Percentiles rank a stretch among this genome's conserved stretches.
phyloP scores from a whole-genome alignment of 352 stramenopile species.

The Blastocystis sp. region DNA sequence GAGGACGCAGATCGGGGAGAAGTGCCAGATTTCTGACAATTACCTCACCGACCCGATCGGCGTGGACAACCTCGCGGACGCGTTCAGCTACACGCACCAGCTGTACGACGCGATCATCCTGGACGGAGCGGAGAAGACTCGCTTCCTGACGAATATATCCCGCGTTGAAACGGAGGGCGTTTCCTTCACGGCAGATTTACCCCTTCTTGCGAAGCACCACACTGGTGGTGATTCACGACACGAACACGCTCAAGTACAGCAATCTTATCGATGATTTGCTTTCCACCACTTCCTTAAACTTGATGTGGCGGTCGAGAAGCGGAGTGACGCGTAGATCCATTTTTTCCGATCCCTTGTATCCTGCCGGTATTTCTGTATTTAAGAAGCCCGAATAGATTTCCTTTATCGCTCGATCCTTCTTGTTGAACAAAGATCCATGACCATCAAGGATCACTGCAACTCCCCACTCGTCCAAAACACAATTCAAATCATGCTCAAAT shows the following conservation, averaged over 20 bases:
- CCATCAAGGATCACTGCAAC: background rate
- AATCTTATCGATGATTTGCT: slow-evolving; percentile 17
- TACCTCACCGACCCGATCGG: slow-evolving; percentile 12
- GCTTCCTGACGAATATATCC: slow-evolving; percentile 20
- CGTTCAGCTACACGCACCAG: background rate
- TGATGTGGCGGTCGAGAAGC: background rate
- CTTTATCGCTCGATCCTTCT: background rate
- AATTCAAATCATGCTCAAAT: slow-evolving; percentile 6
- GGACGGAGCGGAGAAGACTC: slow-evolving; percentile 2
- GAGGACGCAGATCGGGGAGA: background rate
- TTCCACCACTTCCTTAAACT: background rate
- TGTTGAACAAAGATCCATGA: background rate
- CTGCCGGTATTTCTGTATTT: slow-evolving; percentile 24
- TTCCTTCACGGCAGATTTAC: slow-evolving; percentile 3
- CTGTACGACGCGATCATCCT: slow-evolving; percentile 1
- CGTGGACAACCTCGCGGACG: background rate
- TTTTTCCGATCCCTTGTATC: slow-evolving; percentile 23
- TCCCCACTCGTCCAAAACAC: background rate
- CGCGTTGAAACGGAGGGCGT: background rate
- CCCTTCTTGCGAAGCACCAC: slow-evolving; percentile 1
- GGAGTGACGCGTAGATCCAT: background rate
- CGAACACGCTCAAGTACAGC: slow-evolving; percentile 25
- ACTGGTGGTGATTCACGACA: slow-evolving; percentile 6
- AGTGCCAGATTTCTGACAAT: background rate
- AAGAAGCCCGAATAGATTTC: slow-evolving; percentile 20